Evolutionary conservation across 306 rosid species (phyloP), one percentile per base, ranked within the genome.

Genomic region (Morella rubra): DNA sequence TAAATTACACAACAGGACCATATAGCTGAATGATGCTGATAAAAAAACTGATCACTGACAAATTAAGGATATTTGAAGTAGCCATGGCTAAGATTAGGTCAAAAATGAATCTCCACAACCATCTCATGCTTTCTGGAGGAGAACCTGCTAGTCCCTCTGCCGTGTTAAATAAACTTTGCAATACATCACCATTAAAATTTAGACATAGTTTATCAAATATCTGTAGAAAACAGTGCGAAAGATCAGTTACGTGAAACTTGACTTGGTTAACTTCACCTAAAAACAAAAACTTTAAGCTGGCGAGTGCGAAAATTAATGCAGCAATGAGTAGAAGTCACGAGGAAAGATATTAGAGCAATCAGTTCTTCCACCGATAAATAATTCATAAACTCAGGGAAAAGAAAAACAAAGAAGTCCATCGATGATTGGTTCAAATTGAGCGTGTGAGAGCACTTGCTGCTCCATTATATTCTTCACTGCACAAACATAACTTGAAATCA

Each of bases 161-260:
- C 16, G 99, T 85, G 75, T 92, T 90, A 86, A 95, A 95, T 64
- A 93, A 83, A 47, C 97, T 90, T 88, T 90, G 96, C 89, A 95
- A 76, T 49, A 95, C 97, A 80, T 95, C 99, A 80, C 91, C 92
- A 77, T 85, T 90, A 81, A 95, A 92, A 89, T 87, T 92, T 89
- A 92, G 99, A 78, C 97, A 92, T 69, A 95, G 82, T 87, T 90
- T 95, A 88, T 95, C 99, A 88, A 95, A 95, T 88, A 95, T 95
- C 99, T 95, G 93, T 76, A 59, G 27, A 89, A 75, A 69, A 74
- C 73, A 46, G 18, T n/a, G 71, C 65, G 3, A 85, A 77, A 73
- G 73, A 87, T 81, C 79, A 76, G 79, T 54, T 46, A 32, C 15
- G 45, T 5, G 15, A 62, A 55, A 51, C 60, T 67, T 49, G 69